Conservation (phyloP, 2,329 filamentous ascomycete genomes). For the Pseudogymnoascus sp. region DNA sequence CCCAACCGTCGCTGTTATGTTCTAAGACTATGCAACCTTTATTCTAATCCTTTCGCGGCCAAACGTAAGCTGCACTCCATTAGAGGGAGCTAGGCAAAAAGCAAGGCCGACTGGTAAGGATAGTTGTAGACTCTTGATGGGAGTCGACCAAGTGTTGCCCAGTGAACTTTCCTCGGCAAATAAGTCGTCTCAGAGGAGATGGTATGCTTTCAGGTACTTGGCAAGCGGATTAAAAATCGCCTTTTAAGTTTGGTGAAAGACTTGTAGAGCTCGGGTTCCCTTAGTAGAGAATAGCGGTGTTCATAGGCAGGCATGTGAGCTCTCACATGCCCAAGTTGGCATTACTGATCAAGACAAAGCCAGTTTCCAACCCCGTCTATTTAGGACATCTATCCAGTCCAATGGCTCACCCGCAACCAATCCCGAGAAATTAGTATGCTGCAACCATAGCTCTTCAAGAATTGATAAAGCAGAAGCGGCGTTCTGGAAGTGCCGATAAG, state of each 20-base stretch:
- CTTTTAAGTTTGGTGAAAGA: not conserved
- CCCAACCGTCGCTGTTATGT: not conserved
- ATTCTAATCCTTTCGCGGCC: not conserved
- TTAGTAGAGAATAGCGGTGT: not conserved
- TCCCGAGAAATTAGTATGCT: not conserved
- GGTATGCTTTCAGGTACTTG: not conserved
- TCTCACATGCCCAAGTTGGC: not conserved
- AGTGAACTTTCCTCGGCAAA: not conserved
- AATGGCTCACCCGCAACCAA: not conserved
- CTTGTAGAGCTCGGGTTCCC: not conserved
- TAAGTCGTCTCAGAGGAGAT: not conserved
- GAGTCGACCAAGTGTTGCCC: not conserved
- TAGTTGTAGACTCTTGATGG: not conserved
- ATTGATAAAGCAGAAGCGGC: conserved; percentile 6
- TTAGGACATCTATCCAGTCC: conserved; percentile 6
- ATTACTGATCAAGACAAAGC: not conserved
- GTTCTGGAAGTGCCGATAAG: conserved; percentile 11
- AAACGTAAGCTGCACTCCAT: not conserved
- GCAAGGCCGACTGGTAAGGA: not conserved
- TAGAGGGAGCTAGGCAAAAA: not conserved
- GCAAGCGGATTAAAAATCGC: not conserved
- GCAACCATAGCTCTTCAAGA: conserved; percentile 14
- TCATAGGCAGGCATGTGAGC: not conserved
- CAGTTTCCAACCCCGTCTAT: not conserved
- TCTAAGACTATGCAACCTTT: not conserved